Evolutionary conservation across 2,329 filamentous ascomycete species (phyloP), one percentile per base, ranked within the genome.

Genomic region (Calonectria honghensis): DNA sequence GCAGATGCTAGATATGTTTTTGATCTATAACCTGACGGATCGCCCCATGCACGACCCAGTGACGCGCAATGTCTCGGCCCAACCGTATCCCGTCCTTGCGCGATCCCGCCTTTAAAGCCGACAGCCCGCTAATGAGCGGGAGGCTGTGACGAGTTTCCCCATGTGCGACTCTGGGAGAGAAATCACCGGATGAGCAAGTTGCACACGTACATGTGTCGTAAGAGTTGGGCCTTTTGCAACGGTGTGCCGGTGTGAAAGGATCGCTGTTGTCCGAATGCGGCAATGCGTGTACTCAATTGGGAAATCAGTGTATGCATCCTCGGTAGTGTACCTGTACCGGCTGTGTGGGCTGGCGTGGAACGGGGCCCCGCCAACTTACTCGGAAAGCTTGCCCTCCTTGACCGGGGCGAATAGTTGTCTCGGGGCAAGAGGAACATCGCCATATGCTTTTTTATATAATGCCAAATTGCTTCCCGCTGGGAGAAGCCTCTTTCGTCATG

Each of bases 231-330:
- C 57, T 29, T 39, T 39, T 63, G 57, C 24, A 29, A 41, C 13
- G 57, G 41, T 66, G 48, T 50, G 57, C 52, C 31, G 41, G 35
- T 57, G n/a, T 24, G 45, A 48, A 27, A 41, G 24, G 64, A 52
- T n/a, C 54, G 39, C 63, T 67, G 9, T 13, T 11, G 35, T 70
- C 78, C 70, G 18, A 35, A 78, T 75, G 65, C 63, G 78, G 79
- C 65, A 79, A 79, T 75, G 68, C 79, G 79, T 80, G 39, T 79
- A 64, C 77, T 74, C 37, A 80, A 68, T 75, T 35, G 24, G 79
- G 76, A 77, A 80, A 78, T 72, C 70, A 80, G 80, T 82, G 72
- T 78, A 80, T 78, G 80, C 77, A 74, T 32, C 31, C 51, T 72
- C 66, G 11, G 64, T 74, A 59, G 48, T 45, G 50, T 32, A 32